phyloP scores from a whole-genome alignment of 1,284 basidiomycete species.

The Microbotryum scabiosae region DNA sequence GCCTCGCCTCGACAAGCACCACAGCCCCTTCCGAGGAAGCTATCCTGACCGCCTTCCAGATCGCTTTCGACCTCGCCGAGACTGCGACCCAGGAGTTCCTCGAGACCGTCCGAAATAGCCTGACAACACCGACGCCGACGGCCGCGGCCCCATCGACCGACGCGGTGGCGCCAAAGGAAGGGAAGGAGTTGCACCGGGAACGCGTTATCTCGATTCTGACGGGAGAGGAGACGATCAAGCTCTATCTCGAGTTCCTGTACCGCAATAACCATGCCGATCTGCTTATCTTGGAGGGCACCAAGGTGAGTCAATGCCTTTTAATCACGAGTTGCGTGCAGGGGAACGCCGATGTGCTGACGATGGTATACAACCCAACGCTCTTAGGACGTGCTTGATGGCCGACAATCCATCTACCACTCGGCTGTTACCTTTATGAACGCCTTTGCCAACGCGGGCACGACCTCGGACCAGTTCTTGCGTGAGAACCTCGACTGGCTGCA shows the following conservation, averaged over 20 bases:
- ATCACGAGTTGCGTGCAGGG: no score
- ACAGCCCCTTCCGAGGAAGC: slow-evolving; percentile 44
- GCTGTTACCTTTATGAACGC: slow-evolving; percentile 91
- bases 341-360: neutral
- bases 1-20: slow-evolving; percentile 8
- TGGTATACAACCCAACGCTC: neutral
- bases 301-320: slow-evolving; percentile 47
- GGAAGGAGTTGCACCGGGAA: slow-evolving; percentile 62
- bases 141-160: slow-evolving; percentile 28
- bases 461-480: slow-evolving; percentile 81
- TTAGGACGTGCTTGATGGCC: slow-evolving; percentile 80
- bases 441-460: slow-evolving; percentile 91
- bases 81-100: slow-evolving; percentile 87
- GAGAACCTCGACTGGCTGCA: slow-evolving; percentile 93
- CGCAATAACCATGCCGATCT: slow-evolving; percentile 87
- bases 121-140: slow-evolving; percentile 9
- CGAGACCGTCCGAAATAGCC: slow-evolving; percentile 49
- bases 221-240: slow-evolving; percentile 78
- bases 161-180: slow-evolving; percentile 41
- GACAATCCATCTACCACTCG: slow-evolving; percentile 91
- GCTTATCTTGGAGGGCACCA: slow-evolving; percentile 81
- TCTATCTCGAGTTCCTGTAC: slow-evolving; percentile 88
- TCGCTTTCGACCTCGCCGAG: slow-evolving; percentile 87
- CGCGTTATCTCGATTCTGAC: slow-evolving; percentile 53
- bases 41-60: slow-evolving; percentile 74